Percentiles rank a stretch among this genome's conserved stretches.
These are phyloP conservation scores for Selaginella moellendorffii DNA, from an alignment of 75 land plant genomes.

Conservation along the genomic window DNA sequence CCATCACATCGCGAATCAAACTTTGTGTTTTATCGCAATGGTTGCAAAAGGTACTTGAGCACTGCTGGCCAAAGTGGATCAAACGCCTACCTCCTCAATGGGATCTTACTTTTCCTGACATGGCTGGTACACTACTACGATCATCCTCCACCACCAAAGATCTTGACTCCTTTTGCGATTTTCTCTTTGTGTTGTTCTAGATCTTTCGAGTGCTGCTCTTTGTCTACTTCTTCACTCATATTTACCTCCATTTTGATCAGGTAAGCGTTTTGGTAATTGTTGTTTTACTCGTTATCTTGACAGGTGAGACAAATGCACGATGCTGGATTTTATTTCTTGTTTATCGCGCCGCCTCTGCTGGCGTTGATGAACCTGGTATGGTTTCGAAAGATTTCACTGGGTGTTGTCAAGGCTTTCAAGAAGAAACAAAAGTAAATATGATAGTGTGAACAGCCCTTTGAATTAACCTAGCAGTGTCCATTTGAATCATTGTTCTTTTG, in stretches of 20 bases:
- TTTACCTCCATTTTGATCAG: conserved; percentile 58
- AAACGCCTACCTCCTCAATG: conserved; percentile 40
- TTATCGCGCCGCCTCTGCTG: conserved; percentile 41
- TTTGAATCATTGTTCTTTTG: too few relatives aligned
- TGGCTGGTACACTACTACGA: conserved; percentile 80
- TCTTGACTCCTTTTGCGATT: not conserved
- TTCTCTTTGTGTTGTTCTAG: conserved; percentile 17
- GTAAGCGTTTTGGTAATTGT: conserved; percentile 17
- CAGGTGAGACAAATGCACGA: conserved; percentile 45
- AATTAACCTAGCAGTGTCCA: too few relatives aligned
- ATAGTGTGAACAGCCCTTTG: too few relatives aligned
- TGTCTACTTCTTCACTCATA: conserved; percentile 39
- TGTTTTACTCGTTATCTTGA: not conserved
- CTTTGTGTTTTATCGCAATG: not conserved
- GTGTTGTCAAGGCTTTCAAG: not conserved
- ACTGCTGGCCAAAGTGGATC: conserved; percentile 42
- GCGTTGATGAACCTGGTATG: conserved; percentile 58
- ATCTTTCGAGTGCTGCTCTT: conserved; percentile 50
- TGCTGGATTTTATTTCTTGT: conserved; percentile 36
- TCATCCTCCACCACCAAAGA: too few relatives aligned
- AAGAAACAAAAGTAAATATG: not conserved
- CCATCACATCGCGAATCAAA: not conserved
- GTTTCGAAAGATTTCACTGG: conserved; percentile 45
- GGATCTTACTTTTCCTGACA: conserved; percentile 44
- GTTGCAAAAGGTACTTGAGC: conserved; percentile 40